phyloP scores from a whole-genome alignment of 2,329 filamentous ascomycete genomes.

The Xylaria sp. region DNA sequence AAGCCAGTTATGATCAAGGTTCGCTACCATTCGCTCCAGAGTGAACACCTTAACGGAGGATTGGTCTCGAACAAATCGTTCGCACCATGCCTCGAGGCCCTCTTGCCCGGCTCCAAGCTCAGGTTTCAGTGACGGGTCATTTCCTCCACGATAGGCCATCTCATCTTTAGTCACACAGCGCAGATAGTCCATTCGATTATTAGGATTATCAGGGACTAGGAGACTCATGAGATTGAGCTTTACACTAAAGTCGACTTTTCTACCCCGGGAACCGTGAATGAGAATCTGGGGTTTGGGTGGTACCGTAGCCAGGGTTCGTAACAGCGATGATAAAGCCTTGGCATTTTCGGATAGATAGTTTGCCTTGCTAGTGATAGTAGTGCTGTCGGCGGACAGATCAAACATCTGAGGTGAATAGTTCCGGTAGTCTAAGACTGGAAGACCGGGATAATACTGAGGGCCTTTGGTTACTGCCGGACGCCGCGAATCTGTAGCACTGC shows the following conservation, averaged over 20 bases:
- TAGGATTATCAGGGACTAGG: constrained; percentile 60
- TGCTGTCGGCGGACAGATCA: constrained; percentile 61
- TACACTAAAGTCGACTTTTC: constrained; percentile 62
- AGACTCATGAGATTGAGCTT: constrained; percentile 66
- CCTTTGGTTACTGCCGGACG: constrained; percentile 39
- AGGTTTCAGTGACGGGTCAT: constrained; percentile 56
- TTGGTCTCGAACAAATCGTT: constrained; percentile 59
- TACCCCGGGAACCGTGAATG: constrained; percentile 59
- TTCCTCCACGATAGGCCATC: constrained; percentile 61
- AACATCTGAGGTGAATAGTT: constrained; percentile 65
- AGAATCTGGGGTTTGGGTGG: constrained; percentile 67
- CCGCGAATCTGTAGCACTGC: constrained; percentile 35
- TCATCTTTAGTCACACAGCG: constrained; percentile 63
- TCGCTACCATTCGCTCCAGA: constrained; percentile 64
- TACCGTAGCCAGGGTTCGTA: constrained; percentile 62
- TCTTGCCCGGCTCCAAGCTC: constrained; percentile 55
- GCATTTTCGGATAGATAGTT: constrained; percentile 61
- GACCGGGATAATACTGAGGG: constrained; percentile 57
- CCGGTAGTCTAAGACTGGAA: constrained; percentile 63
- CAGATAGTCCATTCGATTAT: constrained; percentile 63
- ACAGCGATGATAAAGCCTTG: constrained; percentile 58
- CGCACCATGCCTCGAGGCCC: constrained; percentile 62
- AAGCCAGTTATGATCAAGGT: constrained; percentile 66
- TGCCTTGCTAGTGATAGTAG: constrained; percentile 59
- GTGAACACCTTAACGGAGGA: constrained; percentile 61